These are phyloP conservation scores for Nothopassalora personata DNA, from an alignment of 2,329 filamentous ascomycete species.

Conservation along the genomic window DNA sequence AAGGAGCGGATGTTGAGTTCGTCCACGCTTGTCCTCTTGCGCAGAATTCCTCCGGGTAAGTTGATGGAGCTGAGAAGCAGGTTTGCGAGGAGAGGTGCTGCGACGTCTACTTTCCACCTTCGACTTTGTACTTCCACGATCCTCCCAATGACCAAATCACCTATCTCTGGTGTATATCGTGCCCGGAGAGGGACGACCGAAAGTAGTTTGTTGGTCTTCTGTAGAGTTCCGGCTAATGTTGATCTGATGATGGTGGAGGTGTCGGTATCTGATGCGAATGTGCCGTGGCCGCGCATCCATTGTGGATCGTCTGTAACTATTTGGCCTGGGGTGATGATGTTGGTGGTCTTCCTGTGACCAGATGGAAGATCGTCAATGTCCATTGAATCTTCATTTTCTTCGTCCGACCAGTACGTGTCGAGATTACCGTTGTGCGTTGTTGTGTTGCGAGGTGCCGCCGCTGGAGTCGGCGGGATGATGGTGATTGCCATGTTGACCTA, in stretches of 20 bases:
- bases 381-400: slow-evolving; percentile 30
- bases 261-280: slow-evolving; percentile 58
- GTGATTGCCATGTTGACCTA: slow-evolving; percentile 51
- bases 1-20: slow-evolving; percentile 97
- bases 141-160: slow-evolving; percentile 87
- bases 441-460: slow-evolving; percentile 26
- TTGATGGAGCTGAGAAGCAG: slow-evolving; percentile 89
- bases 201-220: slow-evolving; percentile 94
- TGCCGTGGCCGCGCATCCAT: slow-evolving; percentile 98
- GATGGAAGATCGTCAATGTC: slow-evolving; percentile 48
- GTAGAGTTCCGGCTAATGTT: slow-evolving; percentile 83
- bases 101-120: slow-evolving; percentile 93
- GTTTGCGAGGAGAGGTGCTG: slow-evolving; percentile 76
- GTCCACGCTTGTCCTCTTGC: slow-evolving; percentile 88
- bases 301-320: slow-evolving; percentile 85
- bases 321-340: slow-evolving; percentile 82
- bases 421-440: slow-evolving; percentile 1
- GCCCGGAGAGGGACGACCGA: slow-evolving; percentile 85
- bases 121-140: slow-evolving; percentile 92
- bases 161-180: slow-evolving; percentile 91
- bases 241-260: slow-evolving; percentile 68
- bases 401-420: slow-evolving; percentile 29
- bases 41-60: slow-evolving; percentile 83
- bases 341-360: slow-evolving; percentile 36
- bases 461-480: slow-evolving; percentile 50